These are phyloP conservation scores for Cladophialophora chaetospira DNA, from an alignment of 2,329 filamentous ascomycete species.

Conservation along the genomic window DNA sequence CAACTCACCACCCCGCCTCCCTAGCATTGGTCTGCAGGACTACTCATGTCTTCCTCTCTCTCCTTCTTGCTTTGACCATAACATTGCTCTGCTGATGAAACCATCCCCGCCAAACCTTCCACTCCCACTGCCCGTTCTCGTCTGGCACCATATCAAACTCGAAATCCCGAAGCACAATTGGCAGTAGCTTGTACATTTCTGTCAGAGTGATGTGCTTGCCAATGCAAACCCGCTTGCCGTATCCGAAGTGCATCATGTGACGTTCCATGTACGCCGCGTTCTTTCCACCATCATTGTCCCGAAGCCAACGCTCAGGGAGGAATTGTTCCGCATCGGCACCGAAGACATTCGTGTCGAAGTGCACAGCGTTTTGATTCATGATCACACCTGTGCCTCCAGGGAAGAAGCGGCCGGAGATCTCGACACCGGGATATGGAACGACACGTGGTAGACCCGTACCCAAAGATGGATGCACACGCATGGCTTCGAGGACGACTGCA, in stretches of 20 bases:
- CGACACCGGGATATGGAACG: slow-evolving; percentile 47
- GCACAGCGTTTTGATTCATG: slow-evolving; percentile 42
- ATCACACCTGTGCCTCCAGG: slow-evolving; percentile 41
- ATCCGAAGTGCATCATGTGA: slow-evolving; percentile 28
- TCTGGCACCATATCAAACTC: slow-evolving; percentile 20
- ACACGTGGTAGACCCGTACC: slow-evolving; percentile 54
- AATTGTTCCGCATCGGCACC: slow-evolving; percentile 50
- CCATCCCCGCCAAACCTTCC: slow-evolving; percentile 22
- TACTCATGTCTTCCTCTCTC: slow-evolving; percentile 4
- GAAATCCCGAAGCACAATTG: slow-evolving; percentile 25
- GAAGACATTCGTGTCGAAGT: slow-evolving; percentile 46
- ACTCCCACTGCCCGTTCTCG: slow-evolving; percentile 8
- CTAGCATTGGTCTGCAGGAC: background rate
- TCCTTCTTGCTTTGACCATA: slow-evolving; percentile 19
- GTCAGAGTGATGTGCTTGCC: slow-evolving; percentile 32
- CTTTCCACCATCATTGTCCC: slow-evolving; percentile 16
- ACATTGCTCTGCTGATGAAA: slow-evolving; percentile 25
- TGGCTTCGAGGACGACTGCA: slow-evolving; percentile 55
- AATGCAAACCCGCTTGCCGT: slow-evolving; percentile 31
- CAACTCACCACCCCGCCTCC: background rate
- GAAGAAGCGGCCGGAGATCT: slow-evolving; percentile 39
- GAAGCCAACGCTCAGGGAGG: slow-evolving; percentile 52
- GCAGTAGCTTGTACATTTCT: slow-evolving; percentile 35
- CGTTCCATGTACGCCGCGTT: slow-evolving; percentile 26
- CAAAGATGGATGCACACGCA: slow-evolving; percentile 54